phyloP scores from a whole-genome alignment of 1,284 basidiomycete genomes.

The Apiotrichum brassicae region DNA sequence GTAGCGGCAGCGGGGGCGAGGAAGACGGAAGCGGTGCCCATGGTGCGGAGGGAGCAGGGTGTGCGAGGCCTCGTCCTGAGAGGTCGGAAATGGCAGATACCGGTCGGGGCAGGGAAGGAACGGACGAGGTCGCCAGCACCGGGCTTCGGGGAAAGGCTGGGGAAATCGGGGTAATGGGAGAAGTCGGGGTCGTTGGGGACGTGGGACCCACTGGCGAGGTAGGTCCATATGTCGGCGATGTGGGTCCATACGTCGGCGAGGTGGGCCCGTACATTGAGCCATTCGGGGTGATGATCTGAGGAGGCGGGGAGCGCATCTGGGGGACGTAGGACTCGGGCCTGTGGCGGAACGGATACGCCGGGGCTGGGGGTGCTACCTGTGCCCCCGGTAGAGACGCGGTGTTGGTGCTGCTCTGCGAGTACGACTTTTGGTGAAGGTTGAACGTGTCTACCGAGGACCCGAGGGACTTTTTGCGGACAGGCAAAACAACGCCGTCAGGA shows the following conservation, averaged over 20 bases:
- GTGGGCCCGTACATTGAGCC: too few relatives aligned
- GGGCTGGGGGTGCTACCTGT: background rate
- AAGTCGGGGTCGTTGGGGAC: background rate
- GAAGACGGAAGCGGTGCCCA: too few relatives aligned
- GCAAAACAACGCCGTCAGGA: too few relatives aligned
- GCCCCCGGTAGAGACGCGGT: background rate
- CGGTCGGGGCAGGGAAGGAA: too few relatives aligned
- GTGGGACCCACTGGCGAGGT: background rate
- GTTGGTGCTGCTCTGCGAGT: background rate
- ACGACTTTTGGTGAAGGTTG: background rate
- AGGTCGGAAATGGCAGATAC: too few relatives aligned
- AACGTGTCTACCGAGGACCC: background rate
- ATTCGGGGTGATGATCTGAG: background rate
- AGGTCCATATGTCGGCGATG: too few relatives aligned
- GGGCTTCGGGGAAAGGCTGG: background rate
- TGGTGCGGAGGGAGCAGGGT: too few relatives aligned
- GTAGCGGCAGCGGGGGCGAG: too few relatives aligned
- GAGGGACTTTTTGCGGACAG: too few relatives aligned
- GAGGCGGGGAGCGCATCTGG: background rate
- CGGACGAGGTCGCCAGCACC: too few relatives aligned
- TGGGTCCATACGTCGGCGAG: too few relatives aligned
- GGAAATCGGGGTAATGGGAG: background rate
- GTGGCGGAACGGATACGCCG: background rate
- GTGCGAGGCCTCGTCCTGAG: too few relatives aligned
- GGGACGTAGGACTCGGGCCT: background rate